Conservation (phyloP, 2,329 filamentous ascomycete genomes). For the Sodiomyces alkalinus region DNA sequence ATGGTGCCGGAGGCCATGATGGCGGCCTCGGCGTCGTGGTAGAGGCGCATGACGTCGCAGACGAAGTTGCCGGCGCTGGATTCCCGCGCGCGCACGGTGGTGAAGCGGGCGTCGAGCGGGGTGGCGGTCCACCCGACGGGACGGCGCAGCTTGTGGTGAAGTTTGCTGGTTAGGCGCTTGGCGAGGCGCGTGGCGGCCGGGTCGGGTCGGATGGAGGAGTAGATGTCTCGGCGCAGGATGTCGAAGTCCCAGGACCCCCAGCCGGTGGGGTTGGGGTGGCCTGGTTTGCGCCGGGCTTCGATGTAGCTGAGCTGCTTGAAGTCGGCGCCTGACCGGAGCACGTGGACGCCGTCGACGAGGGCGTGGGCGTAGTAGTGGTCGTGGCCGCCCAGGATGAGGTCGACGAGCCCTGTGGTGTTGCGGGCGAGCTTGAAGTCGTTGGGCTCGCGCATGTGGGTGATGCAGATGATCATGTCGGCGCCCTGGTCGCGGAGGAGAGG, state of each 20-base stretch:
- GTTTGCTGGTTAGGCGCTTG: constrained; percentile 51
- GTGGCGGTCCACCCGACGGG: constrained; percentile 70
- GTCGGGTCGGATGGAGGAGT: constrained; percentile 52
- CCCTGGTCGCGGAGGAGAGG: constrained; percentile 60
- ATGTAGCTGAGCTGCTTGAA: constrained; percentile 89
- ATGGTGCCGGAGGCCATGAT: constrained; percentile 80
- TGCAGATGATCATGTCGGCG: constrained; percentile 66
- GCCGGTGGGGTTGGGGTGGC: too few species aligned
- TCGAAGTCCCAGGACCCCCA: constrained; percentile 64
- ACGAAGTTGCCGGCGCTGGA: constrained; percentile 85
- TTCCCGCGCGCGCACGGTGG: constrained; percentile 60
- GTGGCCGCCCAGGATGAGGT: constrained; percentile 78
- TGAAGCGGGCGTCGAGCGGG: constrained; percentile 75
- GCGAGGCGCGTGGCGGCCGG: constrained; percentile 45
- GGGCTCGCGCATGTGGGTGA: constrained; percentile 77
- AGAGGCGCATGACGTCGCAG: constrained; percentile 76
- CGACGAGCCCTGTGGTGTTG: constrained; percentile 57
- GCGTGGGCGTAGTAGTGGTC: constrained; percentile 79
- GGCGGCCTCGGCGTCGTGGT: constrained; percentile 67
- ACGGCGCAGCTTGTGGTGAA: constrained; percentile 66
- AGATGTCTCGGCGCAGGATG: constrained; percentile 60
- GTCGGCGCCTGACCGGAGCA: constrained; percentile 77
- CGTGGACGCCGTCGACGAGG: constrained; percentile 63
- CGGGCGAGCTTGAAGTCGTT: constrained; percentile 78
- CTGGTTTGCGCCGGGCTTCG: constrained; percentile 48